Conservation (phyloP, 192 early-diverging fungal genomes). For the Spinellus fusiger region DNA sequence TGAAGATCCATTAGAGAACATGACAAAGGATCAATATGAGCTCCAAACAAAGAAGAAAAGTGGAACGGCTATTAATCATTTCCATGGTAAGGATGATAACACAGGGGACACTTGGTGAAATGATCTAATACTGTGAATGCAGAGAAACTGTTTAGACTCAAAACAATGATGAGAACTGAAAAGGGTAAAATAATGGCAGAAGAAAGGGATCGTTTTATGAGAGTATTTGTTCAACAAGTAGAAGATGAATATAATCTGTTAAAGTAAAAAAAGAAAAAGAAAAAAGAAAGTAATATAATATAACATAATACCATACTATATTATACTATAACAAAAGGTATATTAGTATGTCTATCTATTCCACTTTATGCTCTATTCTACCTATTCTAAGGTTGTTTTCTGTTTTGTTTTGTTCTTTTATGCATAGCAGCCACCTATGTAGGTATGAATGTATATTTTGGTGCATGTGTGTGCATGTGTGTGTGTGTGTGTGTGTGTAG, state of each 20-base stretch:
- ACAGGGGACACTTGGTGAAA: background rate
- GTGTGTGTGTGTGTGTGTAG: too few species aligned
- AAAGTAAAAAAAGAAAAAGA: constrained; percentile 9
- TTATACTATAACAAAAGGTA: too few species aligned
- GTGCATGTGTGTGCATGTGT: too few species aligned
- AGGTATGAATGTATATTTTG: too few species aligned
- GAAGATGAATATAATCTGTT: constrained; percentile 48
- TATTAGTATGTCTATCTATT: too few species aligned
- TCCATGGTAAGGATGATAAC: constrained; percentile 44
- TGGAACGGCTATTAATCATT: constrained; percentile 58
- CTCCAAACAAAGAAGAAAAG: constrained; percentile 37
- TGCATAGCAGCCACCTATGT: too few species aligned
- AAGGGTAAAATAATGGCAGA: constrained; percentile 47
- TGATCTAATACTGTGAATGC: constrained; percentile 2
- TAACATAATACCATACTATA: background rate
- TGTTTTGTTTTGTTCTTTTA: too few species aligned
- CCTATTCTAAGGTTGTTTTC: too few species aligned
- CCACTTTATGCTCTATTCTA: too few species aligned
- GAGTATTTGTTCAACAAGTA: constrained; percentile 48
- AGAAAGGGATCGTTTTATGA: constrained; percentile 53
- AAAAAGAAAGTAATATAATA: background rate
- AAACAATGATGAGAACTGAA: constrained; percentile 59
- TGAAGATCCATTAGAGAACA: constrained; percentile 42
- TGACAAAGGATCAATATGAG: constrained; percentile 57
- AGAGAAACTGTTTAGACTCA: constrained; percentile 63